phyloP scores from a whole-genome alignment of 768 basidiomycete species.

The Pleurotus eryngii region DNA sequence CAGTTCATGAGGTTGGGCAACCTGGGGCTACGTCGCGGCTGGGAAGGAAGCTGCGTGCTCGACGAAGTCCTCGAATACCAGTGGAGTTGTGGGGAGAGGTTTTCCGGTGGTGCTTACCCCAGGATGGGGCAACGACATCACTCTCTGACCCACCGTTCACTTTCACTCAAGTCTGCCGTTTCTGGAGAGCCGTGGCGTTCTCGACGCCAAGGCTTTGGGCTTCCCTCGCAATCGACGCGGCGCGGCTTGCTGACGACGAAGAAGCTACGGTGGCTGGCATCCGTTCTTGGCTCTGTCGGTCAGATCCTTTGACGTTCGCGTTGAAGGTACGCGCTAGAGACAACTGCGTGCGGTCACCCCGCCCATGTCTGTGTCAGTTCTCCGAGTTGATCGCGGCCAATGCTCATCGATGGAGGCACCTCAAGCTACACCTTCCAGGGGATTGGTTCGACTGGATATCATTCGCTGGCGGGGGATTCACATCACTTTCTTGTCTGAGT shows the following conservation, averaged over 20 bases:
- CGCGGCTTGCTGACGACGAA: background rate
- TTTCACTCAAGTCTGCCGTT: background rate
- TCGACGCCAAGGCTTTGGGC: conserved; percentile 3
- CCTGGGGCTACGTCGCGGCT: background rate
- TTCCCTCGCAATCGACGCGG: background rate
- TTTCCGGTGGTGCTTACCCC: background rate
- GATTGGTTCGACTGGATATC: background rate
- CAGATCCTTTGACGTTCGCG: background rate
- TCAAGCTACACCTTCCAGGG: background rate
- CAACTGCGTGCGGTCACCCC: background rate
- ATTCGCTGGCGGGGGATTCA: background rate
- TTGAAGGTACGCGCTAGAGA: background rate
- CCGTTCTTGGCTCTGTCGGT: background rate
- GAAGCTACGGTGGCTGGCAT: background rate
- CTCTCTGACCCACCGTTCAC: background rate
- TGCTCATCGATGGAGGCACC: background rate
- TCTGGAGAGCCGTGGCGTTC: background rate
- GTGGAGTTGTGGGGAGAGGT: conserved; percentile 5
- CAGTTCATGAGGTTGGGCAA: background rate
- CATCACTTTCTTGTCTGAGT: background rate
- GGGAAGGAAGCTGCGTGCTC: background rate
- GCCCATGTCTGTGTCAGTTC: background rate
- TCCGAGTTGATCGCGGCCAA: background rate
- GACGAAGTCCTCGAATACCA: background rate
- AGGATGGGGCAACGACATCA: background rate